Conservation (phyloP, 345 rosid genomes). For the Camelina sativa region DNA sequence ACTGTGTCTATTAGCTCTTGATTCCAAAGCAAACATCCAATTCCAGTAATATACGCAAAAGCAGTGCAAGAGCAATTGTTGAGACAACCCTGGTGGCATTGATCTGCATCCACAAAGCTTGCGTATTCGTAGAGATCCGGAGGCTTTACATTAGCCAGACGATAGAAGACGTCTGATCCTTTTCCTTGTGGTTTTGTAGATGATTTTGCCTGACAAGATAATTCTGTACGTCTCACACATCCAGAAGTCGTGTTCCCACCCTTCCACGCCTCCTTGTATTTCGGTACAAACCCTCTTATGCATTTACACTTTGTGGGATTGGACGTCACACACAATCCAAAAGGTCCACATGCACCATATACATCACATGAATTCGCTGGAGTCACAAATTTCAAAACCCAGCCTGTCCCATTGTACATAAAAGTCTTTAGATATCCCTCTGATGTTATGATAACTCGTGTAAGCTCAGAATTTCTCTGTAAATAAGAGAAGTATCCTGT, state of each 20-base stretch:
- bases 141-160: constrained; percentile 13
- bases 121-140: constrained; percentile 22
- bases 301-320: constrained; percentile 19
- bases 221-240: constrained; percentile 3
- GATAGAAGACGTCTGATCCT: constrained; percentile 10
- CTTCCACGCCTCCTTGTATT: constrained; percentile 26
- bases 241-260: constrained; percentile 17
- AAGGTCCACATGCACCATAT: constrained; percentile 31
- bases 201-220: constrained; percentile 15
- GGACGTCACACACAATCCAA: constrained; percentile 15
- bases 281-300: constrained; percentile 37
- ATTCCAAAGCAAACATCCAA: constrained; percentile 62
- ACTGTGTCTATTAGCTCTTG: constrained; percentile 57
- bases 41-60: constrained; percentile 41
- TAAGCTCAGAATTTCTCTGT: constrained; percentile 15
- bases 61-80: constrained; percentile 64
- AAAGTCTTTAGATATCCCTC: constrained; percentile 33
- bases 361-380: constrained; percentile 24
- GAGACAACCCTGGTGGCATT: constrained; percentile 23
- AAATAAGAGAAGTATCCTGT: constrained; percentile 30
- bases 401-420: constrained; percentile 31
- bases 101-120: constrained; percentile 21
- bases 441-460: constrained; percentile 27
- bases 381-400: constrained; percentile 22
- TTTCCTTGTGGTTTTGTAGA: constrained; percentile 18